Base-by-base conservation (phyloP, 2,329 filamentous ascomycete genomes). In the Eurotiales sp. region DNA sequence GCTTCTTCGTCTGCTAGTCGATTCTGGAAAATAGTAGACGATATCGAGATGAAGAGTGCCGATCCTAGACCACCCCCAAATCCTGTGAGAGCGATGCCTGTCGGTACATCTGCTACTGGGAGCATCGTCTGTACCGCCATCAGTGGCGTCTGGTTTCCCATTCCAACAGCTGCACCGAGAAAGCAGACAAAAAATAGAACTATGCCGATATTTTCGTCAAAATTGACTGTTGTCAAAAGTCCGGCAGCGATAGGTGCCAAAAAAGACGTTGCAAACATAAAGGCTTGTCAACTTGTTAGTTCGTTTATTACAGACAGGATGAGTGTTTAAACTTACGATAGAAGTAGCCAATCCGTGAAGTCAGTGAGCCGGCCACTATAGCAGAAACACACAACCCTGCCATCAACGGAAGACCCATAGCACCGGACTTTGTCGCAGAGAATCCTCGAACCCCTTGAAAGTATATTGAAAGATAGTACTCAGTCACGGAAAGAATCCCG, bases 11-110 rank as follows among this genome's bases (percentile, higher is more conserved):
- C 34, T n/a, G 34, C 34, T n/a, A 72, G 58, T 30, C 63, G 52
- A 46, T 68, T 71, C 27, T 63, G 61, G 54, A 72, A 71, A 3
- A 72, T 55, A 7, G 67, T 71, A 54, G 72, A 64, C 3, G 50
- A 66, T 5, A 70, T 63, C 1, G 66, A 67, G 17, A 70, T 56
- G 30, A 69, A 71, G 10, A 72, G 50, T 0, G 69, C 56, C 2
- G 68, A 69, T 3, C 66, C 69, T 2, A 72, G 57, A 2, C 63
- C 66, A 53, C 71, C 66, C 6, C 57, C 32, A 47, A 72, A 72
- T 46, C 67, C 62, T 4, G 70, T 53, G 1, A 69, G 56, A 0
- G 66, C 64, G 1, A 64, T 66, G 2, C 64, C 70, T 17, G 58
- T 62, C 7, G 70, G 62, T 2, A 72, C 58, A 34, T 72, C 67